Evolutionary conservation across 306 rosid genomes (phyloP).

Genomic region (Ziziphus jujuba): DNA sequence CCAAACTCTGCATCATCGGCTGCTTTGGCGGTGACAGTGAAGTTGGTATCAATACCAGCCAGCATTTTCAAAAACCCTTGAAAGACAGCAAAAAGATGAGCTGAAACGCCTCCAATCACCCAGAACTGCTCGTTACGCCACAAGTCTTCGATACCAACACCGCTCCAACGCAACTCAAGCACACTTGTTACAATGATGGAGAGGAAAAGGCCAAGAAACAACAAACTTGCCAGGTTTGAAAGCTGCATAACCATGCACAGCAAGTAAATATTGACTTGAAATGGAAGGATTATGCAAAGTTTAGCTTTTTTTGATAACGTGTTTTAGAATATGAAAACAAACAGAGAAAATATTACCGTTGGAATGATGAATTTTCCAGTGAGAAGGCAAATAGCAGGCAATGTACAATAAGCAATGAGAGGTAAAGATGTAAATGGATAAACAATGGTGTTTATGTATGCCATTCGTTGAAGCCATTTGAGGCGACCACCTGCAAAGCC

Average conservation of each 20-base stretch:
- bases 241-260: constrained; percentile 49
- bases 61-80: constrained; percentile 91
- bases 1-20: constrained; percentile 86
- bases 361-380: constrained; percentile 97
- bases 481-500: constrained; percentile 98
- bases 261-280: background rate
- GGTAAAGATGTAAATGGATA: constrained; percentile 97
- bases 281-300: background rate
- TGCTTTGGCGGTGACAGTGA: constrained; percentile 89
- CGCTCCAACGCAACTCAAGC: constrained; percentile 93
- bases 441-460: constrained; percentile 94
- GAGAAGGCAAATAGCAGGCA: constrained; percentile 97
- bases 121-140: constrained; percentile 98
- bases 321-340: background rate
- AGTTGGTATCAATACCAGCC: constrained; percentile 92
- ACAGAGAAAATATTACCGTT: constrained; percentile 54
- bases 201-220: constrained; percentile 91
- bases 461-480: constrained; percentile 80
- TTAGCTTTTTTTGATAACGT: constrained; percentile 1
- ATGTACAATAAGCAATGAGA: constrained; percentile 78
- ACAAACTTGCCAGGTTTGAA: constrained; percentile 82
- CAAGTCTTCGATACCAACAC: constrained; percentile 73
- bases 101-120: constrained; percentile 98
- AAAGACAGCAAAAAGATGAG: constrained; percentile 94
- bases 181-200: constrained; percentile 81